phyloP scores from a whole-genome alignment of 331 rosid species.

The Quercus phellos region DNA sequence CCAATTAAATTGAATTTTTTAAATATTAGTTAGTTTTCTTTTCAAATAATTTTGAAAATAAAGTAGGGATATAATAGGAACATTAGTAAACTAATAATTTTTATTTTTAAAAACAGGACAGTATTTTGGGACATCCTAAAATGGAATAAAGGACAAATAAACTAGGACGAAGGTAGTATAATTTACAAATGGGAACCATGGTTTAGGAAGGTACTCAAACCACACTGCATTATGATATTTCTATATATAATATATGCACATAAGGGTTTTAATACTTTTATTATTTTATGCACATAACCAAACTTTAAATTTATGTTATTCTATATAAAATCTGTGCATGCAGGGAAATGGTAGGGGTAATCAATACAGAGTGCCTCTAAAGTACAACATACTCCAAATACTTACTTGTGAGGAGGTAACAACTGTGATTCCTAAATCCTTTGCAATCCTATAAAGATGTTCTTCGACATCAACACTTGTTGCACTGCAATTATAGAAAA shows the following conservation, averaged over 20 bases:
- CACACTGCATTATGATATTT: not conserved
- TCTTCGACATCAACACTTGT: constrained; percentile 98
- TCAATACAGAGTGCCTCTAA: not conserved
- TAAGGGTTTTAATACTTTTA: not conserved
- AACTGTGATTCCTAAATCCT: constrained; percentile 75
- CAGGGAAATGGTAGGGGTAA: not conserved
- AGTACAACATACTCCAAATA: not conserved
- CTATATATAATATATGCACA: not conserved
- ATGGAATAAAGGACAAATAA: too few species aligned
- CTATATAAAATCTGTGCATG: not conserved
- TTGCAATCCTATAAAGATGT: constrained; percentile 84
- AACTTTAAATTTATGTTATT: not conserved
- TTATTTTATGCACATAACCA: not conserved
- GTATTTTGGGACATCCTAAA: too few species aligned
- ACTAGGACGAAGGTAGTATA: too few species aligned
- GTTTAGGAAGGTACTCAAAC: constrained; percentile 1
- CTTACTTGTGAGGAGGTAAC: constrained; percentile 96
- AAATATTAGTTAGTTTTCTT: too few species aligned
- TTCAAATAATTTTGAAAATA: too few species aligned
- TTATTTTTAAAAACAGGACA: too few species aligned
- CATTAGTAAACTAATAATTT: too few species aligned
- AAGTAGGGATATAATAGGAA: too few species aligned
- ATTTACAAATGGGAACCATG: constrained; percentile 2
- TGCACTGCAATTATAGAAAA: constrained; percentile 55
- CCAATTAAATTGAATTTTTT: too few species aligned